Evolutionary conservation across 2,329 filamentous ascomycete genomes (phyloP).

Genomic region (Bimuria novae-zelandiae): DNA sequence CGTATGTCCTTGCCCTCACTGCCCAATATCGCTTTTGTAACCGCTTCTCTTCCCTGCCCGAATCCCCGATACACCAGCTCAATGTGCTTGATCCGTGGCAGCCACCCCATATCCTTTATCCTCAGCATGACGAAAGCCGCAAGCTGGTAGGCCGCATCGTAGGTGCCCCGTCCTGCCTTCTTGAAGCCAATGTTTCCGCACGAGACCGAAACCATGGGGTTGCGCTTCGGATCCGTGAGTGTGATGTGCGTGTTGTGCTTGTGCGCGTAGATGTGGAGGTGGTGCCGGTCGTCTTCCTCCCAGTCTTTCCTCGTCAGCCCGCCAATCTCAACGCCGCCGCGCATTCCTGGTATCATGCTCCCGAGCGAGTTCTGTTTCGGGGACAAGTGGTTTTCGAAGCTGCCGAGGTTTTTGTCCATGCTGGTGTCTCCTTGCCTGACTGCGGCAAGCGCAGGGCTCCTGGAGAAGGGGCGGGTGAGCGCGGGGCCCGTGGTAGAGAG

Average conservation of each 20-base stretch:
- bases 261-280: slow-evolving; percentile 83
- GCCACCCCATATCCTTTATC: slow-evolving; percentile 80
- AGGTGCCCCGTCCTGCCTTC: slow-evolving; percentile 78
- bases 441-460: slow-evolving; percentile 21
- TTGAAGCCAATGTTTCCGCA: slow-evolving; percentile 90
- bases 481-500: slow-evolving; percentile 20
- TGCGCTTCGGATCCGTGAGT: slow-evolving; percentile 78
- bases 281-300: slow-evolving; percentile 66
- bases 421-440: slow-evolving; percentile 8
- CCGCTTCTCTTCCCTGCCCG: slow-evolving; percentile 83
- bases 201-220: slow-evolving; percentile 78
- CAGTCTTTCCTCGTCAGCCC: slow-evolving; percentile 32
- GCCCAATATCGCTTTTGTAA: slow-evolving; percentile 85
- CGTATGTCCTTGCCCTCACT: slow-evolving; percentile 79
- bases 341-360: slow-evolving; percentile 28
- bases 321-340: neutral
- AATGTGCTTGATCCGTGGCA: slow-evolving; percentile 73
- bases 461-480: slow-evolving; percentile 41
- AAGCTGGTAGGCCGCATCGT: slow-evolving; percentile 92
- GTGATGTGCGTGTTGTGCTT: slow-evolving; percentile 98
- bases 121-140: slow-evolving; percentile 80
- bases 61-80: slow-evolving; percentile 86
- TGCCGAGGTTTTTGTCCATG: slow-evolving; percentile 13
- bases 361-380: slow-evolving; percentile 14
- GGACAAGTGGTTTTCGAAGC: slow-evolving; percentile 9